A percentile compares a stretch with the other conserved stretches of the same genome.
Evolutionary conservation across 495 filamentous ascomycete species (phyloP).

Genomic region (Daldinia grandis): DNA sequence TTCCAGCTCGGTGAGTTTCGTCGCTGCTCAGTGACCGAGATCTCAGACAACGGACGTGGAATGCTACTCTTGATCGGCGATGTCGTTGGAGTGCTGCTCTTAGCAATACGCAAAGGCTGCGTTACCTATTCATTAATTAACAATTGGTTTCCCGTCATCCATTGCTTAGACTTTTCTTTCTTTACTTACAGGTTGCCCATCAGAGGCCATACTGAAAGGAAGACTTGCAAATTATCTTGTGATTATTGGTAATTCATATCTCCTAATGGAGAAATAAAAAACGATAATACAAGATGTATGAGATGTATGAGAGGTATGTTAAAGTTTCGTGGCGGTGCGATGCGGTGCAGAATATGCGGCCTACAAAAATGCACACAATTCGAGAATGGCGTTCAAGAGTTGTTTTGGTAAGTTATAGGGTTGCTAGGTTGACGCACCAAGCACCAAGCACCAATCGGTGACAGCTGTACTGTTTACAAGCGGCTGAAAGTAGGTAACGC

Average conservation of each 20-base stretch:
- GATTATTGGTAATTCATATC: constrained; percentile 31
- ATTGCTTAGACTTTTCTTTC: constrained; percentile 18
- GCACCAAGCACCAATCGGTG: constrained; percentile 6
- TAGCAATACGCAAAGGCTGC: constrained; percentile 67
- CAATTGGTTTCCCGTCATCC: constrained; percentile 4
- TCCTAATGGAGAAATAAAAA: constrained; percentile 15
- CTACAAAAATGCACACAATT: constrained; percentile 11
- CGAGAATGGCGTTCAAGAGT: constrained; percentile 17
- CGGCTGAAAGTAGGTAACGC: constrained; percentile 6
- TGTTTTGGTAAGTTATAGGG: constrained; percentile 9
- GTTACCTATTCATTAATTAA: constrained; percentile 36
- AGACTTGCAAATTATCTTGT: constrained; percentile 6
- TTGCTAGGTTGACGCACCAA: constrained; percentile 15
- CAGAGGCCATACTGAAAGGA: constrained; percentile 47
- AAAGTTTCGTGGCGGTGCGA: constrained; percentile 3
- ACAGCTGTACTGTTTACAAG: constrained; percentile 29
- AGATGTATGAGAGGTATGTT: constrained; percentile 14
- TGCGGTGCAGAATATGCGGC: constrained; percentile 16
- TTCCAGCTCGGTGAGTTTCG: constrained; percentile 82
- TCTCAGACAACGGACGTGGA: constrained; percentile 65
- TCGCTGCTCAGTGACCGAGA: constrained; percentile 64
- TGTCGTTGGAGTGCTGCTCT: constrained; percentile 53
- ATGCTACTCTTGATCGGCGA: constrained; percentile 59
- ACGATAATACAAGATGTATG: background rate
- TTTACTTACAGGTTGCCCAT: constrained; percentile 53